phyloP scores from a whole-genome alignment of 2,329 filamentous ascomycete species.

The Xylaria multiplex region DNA sequence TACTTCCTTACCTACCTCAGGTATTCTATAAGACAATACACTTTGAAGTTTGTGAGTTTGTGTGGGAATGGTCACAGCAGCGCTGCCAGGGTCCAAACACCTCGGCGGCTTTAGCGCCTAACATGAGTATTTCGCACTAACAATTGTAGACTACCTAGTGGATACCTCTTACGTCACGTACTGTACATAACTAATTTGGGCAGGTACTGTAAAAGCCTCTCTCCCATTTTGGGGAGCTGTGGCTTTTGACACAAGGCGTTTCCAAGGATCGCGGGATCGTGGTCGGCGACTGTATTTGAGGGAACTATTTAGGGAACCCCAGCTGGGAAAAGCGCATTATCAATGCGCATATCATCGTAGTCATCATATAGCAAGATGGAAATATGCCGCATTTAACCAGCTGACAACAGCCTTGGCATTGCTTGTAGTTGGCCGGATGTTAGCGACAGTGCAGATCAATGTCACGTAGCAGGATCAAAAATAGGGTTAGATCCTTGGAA shows the following conservation, averaged over 20 bases:
- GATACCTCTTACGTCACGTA: background rate
- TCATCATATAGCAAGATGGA: background rate
- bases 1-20: no score
- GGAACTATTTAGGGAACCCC: no score
- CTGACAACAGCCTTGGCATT: conserved; percentile 1
- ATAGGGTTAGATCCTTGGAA: conserved; percentile 11
- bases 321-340: no score
- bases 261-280: no score
- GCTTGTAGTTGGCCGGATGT: background rate
- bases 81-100: background rate
- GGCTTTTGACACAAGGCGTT: no score
- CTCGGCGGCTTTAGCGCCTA: conserved; percentile 12
- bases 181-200: conserved; percentile 10
- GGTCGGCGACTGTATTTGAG: no score
- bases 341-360: no score
- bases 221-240: conserved; percentile 11
- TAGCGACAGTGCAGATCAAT: background rate
- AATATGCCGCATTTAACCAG: background rate
- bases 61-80: no score
- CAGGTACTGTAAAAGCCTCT: background rate
- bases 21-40: no score
- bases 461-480: conserved; percentile 9
- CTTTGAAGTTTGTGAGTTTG: no score
- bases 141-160: no score
- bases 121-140: no score